phyloP scores from a whole-genome alignment of 2,329 filamentous ascomycete genomes.

The Sporothrix luriei region DNA sequence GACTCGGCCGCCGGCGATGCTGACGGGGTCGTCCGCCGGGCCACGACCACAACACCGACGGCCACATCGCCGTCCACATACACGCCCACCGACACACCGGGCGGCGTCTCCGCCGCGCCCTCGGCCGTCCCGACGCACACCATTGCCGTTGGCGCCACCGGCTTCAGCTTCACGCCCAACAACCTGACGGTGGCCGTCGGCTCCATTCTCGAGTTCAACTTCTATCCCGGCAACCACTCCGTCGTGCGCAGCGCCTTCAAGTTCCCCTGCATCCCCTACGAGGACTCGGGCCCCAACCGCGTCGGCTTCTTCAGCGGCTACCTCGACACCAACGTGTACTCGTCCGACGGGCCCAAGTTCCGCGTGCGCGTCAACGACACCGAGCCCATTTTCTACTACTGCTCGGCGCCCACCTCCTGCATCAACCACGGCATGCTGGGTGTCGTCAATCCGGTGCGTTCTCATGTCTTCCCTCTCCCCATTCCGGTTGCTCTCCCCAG shows the following conservation, averaged over 20 bases:
- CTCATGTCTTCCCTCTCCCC: no score
- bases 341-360: conserved; percentile 49
- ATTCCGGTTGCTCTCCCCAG: background rate
- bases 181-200: conserved; percentile 47
- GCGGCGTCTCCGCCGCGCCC: background rate
- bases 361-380: conserved; percentile 60
- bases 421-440: conserved; percentile 70
- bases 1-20: background rate
- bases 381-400: conserved; percentile 69
- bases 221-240: conserved; percentile 65
- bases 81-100: background rate
- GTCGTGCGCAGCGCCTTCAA: conserved; percentile 63
- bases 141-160: conserved; percentile 34
- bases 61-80: background rate
- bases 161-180: conserved; percentile 45
- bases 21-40: background rate
- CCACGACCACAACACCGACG: background rate
- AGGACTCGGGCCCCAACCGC: conserved; percentile 52
- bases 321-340: conserved; percentile 50
- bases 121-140: conserved; percentile 24
- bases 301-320: conserved; percentile 59
- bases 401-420: conserved; percentile 68
- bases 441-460: conserved; percentile 67
- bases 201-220: conserved; percentile 59
- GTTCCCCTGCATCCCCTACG: conserved; percentile 66